Evolutionary conservation across 179 eudicot genomes (phyloP).

Genomic region (Spinacia oleracea): DNA sequence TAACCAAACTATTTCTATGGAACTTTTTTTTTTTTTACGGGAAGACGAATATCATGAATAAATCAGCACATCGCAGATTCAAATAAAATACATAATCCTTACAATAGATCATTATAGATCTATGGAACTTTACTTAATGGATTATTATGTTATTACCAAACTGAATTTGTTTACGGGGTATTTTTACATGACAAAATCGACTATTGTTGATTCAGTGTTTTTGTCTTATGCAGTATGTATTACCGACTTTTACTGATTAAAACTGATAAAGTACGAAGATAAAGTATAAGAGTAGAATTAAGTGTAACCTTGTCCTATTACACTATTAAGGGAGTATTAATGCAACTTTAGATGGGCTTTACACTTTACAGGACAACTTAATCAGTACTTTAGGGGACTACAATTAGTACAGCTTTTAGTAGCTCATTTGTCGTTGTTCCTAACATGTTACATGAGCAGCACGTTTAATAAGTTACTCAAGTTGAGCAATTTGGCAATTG

Average conservation of each 20-base stretch:
- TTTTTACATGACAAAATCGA: too few relatives aligned
- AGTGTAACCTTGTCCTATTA: background rate
- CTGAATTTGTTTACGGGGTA: too few relatives aligned
- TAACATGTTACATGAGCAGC: slow-evolving; percentile 31
- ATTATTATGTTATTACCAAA: too few relatives aligned
- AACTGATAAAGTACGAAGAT: background rate
- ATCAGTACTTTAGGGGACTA: slow-evolving; percentile 27
- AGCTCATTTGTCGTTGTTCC: slow-evolving; percentile 32
- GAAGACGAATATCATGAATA: too few relatives aligned
- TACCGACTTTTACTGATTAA: too few relatives aligned
- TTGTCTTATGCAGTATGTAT: too few relatives aligned
- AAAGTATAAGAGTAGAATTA: background rate
- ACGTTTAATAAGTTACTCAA: slow-evolving; percentile 17
- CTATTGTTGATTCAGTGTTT: too few relatives aligned
- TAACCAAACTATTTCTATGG: background rate
- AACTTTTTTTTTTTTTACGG: too few relatives aligned
- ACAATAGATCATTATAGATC: too few relatives aligned
- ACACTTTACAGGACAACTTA: slow-evolving; percentile 26
- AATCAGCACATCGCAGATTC: too few relatives aligned
- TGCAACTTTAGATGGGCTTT: slow-evolving; percentile 21
- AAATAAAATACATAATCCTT: too few relatives aligned
- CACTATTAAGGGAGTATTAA: background rate
- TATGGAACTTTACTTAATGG: too few relatives aligned
- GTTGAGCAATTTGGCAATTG: slow-evolving; percentile 25
- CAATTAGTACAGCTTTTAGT: slow-evolving; percentile 25